phyloP scores from a whole-genome alignment of 2,329 filamentous ascomycete genomes.

The Penicillium sp. region DNA sequence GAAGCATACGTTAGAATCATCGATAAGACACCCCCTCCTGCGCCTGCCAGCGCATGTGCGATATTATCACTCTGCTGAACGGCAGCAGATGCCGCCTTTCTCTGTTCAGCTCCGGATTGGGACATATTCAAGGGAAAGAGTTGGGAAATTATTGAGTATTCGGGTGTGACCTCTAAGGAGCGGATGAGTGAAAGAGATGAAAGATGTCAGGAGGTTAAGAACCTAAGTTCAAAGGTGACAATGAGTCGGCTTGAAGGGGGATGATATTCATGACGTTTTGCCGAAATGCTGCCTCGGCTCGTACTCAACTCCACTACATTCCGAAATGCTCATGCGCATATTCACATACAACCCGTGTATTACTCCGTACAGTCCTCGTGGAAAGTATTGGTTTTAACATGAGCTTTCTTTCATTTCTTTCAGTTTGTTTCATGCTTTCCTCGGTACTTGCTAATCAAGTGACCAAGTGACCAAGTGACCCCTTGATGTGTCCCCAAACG shows the following conservation, averaged over 20 bases:
- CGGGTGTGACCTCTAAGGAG: neutral
- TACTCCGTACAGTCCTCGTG: neutral
- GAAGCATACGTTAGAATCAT: constrained; percentile 82
- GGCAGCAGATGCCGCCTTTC: constrained; percentile 56
- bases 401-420: neutral
- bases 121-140: constrained; percentile 35
- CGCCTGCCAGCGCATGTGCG: constrained; percentile 87
- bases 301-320: constrained; percentile 15
- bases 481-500: neutral
- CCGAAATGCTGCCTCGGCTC: constrained; percentile 38
- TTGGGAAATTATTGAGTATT: neutral
- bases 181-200: neutral
- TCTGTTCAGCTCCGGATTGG: constrained; percentile 38
- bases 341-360: neutral
- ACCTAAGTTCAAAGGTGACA: constrained; percentile 23
- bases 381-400: neutral
- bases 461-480: neutral
- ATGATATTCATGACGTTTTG: constrained; percentile 39
- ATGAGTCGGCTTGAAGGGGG: constrained; percentile 30
- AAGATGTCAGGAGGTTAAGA: constrained; percentile 6
- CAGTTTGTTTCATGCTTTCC: neutral
- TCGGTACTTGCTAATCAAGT: neutral
- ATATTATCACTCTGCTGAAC: constrained; percentile 93
- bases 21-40: constrained; percentile 88
- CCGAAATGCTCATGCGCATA: constrained; percentile 6